These are phyloP conservation scores for Lophiostoma macrostomum DNA, from an alignment of 495 filamentous ascomycete genomes.

Conservation along the genomic window DNA sequence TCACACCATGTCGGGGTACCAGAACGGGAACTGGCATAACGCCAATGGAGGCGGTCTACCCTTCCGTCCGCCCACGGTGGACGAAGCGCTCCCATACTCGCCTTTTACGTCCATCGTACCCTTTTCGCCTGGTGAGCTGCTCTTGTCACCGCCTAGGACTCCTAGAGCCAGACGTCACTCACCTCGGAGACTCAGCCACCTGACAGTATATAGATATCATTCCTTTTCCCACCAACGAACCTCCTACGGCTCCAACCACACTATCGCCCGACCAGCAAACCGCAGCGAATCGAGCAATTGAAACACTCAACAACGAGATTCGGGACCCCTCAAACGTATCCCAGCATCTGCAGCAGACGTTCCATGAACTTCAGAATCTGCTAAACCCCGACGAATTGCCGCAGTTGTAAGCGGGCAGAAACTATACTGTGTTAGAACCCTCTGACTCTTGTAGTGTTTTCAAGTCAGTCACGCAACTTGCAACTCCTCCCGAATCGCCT, in stretches of 20 bases:
- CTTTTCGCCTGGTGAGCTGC: constrained; percentile 77
- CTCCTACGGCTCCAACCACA: constrained; percentile 41
- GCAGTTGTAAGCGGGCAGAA: constrained; percentile 59
- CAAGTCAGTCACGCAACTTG: constrained; percentile 44
- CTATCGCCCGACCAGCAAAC: constrained; percentile 41
- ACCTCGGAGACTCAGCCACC: constrained; percentile 1
- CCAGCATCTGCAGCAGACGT: constrained; percentile 37
- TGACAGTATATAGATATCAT: constrained; percentile 56
- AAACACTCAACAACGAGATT: constrained; percentile 37
- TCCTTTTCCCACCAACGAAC: constrained; percentile 60
- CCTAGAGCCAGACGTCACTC: too few species aligned
- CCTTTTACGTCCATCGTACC: constrained; percentile 86
- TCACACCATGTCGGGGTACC: constrained; percentile 10
- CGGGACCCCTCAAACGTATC: constrained; percentile 27
- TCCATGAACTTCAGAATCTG: constrained; percentile 67
- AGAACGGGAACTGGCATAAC: constrained; percentile 14
- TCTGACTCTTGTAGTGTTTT: constrained; percentile 59
- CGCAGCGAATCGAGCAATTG: constrained; percentile 23
- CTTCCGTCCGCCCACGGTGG: constrained; percentile 57
- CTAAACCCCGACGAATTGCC: constrained; percentile 65
- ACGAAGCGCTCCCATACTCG: constrained; percentile 87
- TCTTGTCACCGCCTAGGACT: too few species aligned
- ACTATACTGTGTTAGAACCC: neutral
- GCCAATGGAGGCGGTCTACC: constrained; percentile 26
- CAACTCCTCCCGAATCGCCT: constrained; percentile 19